Base-by-base conservation (phyloP, 2,329 filamentous ascomycete genomes). In the Teratosphaeria viscida region DNA sequence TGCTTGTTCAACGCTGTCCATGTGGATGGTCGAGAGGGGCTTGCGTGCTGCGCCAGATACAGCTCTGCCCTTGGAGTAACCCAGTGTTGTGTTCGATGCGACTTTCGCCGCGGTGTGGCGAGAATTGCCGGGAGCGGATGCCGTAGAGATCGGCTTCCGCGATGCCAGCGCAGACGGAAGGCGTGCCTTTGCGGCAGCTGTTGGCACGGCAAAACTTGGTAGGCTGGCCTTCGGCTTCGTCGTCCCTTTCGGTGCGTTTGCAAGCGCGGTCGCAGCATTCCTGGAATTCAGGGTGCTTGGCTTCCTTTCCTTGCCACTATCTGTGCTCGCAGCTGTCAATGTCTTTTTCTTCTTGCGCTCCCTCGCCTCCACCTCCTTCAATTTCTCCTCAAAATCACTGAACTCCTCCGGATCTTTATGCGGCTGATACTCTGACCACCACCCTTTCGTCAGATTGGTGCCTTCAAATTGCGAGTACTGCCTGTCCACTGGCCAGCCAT, bases 71-170 rank as follows among this genome's bases (percentile, higher is more conserved):
- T 88, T 90, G 59, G 83, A 89, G 71, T 95, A 96, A 16, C 92
- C 92, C 52, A 96, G 81, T 0, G 91, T 96, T 59, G 85, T 92
- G 63, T 86, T 84, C 1, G 91, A 95, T 5, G 85, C 85, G 5
- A 82, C 83, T 26, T 83, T 80, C 1, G 87, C 86, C 11, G 82
- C 78, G 8, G 80, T 80, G 63, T 84, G 82, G 54, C 85, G 82
- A 65, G 82, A 78, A 10, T 68, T 70, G 19, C 62, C 62, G 10
- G 23, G 43, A 19, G 43, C 54, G 23, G 27, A 5, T 4, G 55
- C 27, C 12, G 56, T 39, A 10, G 73, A 70, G n/a, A 79, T 78
- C 0, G 79, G 74, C 57, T 60, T 63, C 43, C 56, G 59, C 3
- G 56, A 52, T 8, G 43, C 23, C 57, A 62, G 60, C 11, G 32